phyloP scores from a whole-genome alignment of 208 protist genomes.

The Wallacemonas rigidus region DNA sequence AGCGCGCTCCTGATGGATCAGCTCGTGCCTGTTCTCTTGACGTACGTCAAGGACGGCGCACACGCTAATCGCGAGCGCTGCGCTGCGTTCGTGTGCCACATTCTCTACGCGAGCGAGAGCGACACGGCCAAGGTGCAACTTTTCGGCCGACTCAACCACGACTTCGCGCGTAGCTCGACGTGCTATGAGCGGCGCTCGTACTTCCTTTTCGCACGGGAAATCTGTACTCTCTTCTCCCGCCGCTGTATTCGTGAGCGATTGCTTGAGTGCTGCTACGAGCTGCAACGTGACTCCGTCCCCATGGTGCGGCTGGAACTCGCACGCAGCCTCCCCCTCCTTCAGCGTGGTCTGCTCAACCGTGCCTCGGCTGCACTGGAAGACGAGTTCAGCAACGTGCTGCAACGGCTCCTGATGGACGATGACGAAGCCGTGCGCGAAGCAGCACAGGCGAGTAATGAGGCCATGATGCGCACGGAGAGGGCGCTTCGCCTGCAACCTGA shows the following conservation, averaged over 20 bases:
- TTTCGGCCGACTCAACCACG: constrained; percentile 82
- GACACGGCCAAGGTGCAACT: constrained; percentile 65
- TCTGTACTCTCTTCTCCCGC: constrained; percentile 68
- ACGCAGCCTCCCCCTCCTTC: constrained; percentile 43
- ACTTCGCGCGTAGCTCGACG: constrained; percentile 71
- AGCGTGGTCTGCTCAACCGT: constrained; percentile 41
- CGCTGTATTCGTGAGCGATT: constrained; percentile 84
- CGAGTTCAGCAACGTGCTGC: constrained; percentile 74
- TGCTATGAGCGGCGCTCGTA: constrained; percentile 80
- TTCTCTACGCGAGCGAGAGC: constrained; percentile 39
- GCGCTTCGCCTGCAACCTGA: constrained; percentile 26
- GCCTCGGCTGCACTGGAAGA: constrained; percentile 53
- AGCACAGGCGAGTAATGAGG: constrained; percentile 36
- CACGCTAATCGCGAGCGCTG: constrained; percentile 64
- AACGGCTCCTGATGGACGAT: constrained; percentile 74
- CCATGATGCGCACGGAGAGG: constrained; percentile 31
- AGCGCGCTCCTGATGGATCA: constrained; percentile 55
- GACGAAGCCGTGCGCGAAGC: constrained; percentile 64
- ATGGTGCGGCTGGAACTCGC: constrained; percentile 71
- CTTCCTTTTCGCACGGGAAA: constrained; percentile 56
- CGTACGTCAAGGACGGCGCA: constrained; percentile 62
- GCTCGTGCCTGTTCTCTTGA: constrained; percentile 66
- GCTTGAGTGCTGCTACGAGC: constrained; percentile 74
- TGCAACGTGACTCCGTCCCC: constrained; percentile 81
- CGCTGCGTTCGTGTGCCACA: constrained; percentile 59